Percentiles rank a stretch among this genome's conserved stretches.
Conservation (phyloP, 345 rosid species). For the Pugionium cornutum region DNA sequence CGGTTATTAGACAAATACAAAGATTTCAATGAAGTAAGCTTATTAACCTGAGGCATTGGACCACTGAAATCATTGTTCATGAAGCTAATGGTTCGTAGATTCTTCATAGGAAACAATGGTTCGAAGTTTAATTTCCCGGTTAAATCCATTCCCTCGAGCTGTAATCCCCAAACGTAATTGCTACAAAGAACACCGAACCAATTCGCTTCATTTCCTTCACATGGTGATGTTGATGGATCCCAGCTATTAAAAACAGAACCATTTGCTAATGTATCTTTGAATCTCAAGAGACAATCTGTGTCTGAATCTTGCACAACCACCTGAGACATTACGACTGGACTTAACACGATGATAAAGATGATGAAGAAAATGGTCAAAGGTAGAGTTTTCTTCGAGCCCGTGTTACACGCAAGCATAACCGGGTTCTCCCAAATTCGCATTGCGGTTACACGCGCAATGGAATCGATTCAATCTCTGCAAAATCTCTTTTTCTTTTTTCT, state of each 20-base stretch:
- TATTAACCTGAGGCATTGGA: constrained; percentile 53
- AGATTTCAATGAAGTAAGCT: constrained; percentile 47
- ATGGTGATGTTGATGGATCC: constrained; percentile 48
- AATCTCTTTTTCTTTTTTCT: constrained; percentile 1
- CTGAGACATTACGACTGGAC: constrained; percentile 29
- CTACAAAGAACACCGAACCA: constrained; percentile 71
- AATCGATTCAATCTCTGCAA: background rate
- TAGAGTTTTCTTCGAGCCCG: constrained; percentile 32
- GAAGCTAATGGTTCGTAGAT: constrained; percentile 62
- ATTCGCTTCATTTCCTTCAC: constrained; percentile 44
- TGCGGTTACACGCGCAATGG: constrained; percentile 35
- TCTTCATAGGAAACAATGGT: constrained; percentile 41
- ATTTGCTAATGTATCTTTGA: constrained; percentile 43
- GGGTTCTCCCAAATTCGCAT: constrained; percentile 48
- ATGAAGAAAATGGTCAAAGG: background rate
- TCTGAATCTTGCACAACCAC: constrained; percentile 38
- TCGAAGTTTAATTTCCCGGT: constrained; percentile 49
- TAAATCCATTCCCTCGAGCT: constrained; percentile 57
- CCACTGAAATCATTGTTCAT: constrained; percentile 67
- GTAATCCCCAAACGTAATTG: constrained; percentile 57
- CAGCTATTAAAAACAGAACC: constrained; percentile 43
- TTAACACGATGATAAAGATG: constrained; percentile 22
- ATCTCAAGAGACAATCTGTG: constrained; percentile 43
- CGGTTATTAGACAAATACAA: constrained; percentile 65
- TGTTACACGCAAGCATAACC: constrained; percentile 48